Conservation (phyloP, 2,329 filamentous ascomycete genomes). For the Seiridium cupressi region DNA sequence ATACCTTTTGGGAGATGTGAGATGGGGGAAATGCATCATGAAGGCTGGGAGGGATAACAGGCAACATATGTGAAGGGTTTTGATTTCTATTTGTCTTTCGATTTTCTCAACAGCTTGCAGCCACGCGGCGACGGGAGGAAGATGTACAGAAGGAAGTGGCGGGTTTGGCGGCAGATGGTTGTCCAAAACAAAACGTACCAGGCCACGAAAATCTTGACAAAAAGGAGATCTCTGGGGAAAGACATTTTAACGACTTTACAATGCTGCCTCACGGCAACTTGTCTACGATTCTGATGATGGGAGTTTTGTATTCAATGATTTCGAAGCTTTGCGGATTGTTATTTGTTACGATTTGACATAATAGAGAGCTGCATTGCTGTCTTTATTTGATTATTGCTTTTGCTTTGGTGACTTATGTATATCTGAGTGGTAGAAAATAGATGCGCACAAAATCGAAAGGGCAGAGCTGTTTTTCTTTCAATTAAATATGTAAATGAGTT, state of each 20-base stretch:
- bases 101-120: background rate
- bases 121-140: background rate
- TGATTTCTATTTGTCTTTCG: background rate
- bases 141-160: background rate
- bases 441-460: background rate
- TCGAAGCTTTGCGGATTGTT: no score
- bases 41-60: no score
- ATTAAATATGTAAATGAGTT: no score
- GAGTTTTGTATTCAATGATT: background rate
- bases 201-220: background rate
- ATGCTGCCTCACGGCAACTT: conserved; percentile 17
- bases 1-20: background rate
- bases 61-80: background rate
- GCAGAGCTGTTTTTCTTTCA: background rate
- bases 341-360: no score
- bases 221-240: background rate
- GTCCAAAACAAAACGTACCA: background rate
- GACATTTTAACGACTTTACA: conserved; percentile 8
- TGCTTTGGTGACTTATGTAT: no score
- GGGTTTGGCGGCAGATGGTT: background rate
- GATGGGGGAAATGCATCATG: background rate
- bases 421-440: no score
- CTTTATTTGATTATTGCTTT: no score
- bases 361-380: no score
- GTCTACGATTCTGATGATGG: conserved; percentile 6